Percentiles rank a stretch among this genome's conserved stretches.
Evolutionary conservation across 805 yeast genomes (phyloP).

Genomic region (Lipomyces oligophaga): DNA sequence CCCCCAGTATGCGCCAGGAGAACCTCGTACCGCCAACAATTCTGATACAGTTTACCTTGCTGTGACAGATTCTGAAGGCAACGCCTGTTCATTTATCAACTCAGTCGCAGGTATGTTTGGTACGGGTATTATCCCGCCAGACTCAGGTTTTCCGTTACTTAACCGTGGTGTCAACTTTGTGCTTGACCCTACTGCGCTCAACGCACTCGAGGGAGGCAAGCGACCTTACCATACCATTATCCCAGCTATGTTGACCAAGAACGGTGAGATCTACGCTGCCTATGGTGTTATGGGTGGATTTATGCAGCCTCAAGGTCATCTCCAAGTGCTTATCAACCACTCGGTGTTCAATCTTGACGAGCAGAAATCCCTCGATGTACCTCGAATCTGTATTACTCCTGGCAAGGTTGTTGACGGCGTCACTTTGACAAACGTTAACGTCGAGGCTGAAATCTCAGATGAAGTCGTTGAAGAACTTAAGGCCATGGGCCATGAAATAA

Average conservation of each 20-base stretch:
- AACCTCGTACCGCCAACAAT: constrained; percentile 51
- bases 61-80: constrained; percentile 63
- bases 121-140: constrained; percentile 58
- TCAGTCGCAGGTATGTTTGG: constrained; percentile 71
- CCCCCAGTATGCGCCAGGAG: constrained; percentile 45
- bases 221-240: constrained; percentile 80
- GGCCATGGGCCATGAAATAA: constrained; percentile 56
- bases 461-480: constrained; percentile 47
- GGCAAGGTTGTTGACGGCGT: constrained; percentile 59
- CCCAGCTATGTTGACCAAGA: constrained; percentile 69
- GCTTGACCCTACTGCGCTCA: constrained; percentile 52
- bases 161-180: constrained; percentile 76
- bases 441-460: constrained; percentile 61
- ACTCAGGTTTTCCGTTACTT: constrained; percentile 63
- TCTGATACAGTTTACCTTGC: constrained; percentile 73
- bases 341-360: constrained; percentile 59
- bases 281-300: constrained; percentile 85
- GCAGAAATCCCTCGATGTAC: constrained; percentile 71
- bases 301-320: constrained; percentile 82
- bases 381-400: constrained; percentile 63
- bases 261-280: constrained; percentile 57
- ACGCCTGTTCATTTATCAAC: constrained; percentile 77
- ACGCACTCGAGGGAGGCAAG: constrained; percentile 63
- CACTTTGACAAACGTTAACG: constrained; percentile 53
- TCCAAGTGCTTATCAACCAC: constrained; percentile 69